phyloP scores from a whole-genome alignment of 345 rosid genomes.

The Fremontodendron californicum region DNA sequence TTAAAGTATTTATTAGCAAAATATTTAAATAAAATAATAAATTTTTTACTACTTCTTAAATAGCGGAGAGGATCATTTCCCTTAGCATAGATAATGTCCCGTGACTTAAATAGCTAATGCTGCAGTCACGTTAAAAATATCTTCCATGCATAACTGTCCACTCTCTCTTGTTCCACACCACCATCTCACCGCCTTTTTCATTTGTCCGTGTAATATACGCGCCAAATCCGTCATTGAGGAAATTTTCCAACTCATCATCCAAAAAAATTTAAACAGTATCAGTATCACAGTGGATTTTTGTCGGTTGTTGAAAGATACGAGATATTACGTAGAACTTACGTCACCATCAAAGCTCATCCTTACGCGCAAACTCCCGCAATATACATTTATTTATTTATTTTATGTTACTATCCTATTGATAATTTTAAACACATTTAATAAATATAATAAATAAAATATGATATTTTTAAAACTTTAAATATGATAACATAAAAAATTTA shows the following conservation, averaged over 20 bases:
- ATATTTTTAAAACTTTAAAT: too few species aligned
- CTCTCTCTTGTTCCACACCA: neutral
- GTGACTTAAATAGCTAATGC: neutral
- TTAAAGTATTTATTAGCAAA: too few species aligned
- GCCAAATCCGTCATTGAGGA: rapidly evolving
- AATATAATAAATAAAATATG: too few species aligned
- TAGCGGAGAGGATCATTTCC: too few species aligned
- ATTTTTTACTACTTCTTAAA: too few species aligned
- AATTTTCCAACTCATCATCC: neutral
- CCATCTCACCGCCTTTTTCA: neutral
- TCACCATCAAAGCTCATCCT: conserved; percentile 17
- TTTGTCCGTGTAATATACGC: neutral
- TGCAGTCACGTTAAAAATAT: neutral
- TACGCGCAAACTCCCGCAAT: neutral
- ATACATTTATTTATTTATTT: neutral
- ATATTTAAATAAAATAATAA: too few species aligned
- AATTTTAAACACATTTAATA: too few species aligned
- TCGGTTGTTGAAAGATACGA: conserved; percentile 16
- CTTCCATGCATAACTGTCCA: neutral
- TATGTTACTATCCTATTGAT: too few species aligned
- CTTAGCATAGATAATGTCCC: neutral
- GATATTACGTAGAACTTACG: conserved; percentile 29
- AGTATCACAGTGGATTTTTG: conserved; percentile 19
- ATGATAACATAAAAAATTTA: too few species aligned
- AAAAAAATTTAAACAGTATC: neutral